Base-by-base conservation (phyloP, 306 rosid species). In the Vachellia pachyceras region DNA sequence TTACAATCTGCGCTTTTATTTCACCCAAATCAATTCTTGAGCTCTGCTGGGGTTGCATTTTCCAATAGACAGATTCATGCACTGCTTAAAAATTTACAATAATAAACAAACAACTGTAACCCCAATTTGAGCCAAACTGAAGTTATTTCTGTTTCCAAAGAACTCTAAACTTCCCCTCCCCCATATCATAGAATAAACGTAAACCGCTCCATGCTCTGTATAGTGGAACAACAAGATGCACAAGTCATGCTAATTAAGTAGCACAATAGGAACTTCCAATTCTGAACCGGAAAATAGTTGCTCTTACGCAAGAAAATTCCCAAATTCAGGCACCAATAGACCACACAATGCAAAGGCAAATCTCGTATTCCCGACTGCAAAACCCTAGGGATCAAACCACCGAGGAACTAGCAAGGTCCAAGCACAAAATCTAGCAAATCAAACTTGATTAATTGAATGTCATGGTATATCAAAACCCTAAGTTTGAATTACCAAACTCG, bases 21-120 rank as follows among this genome's bases (percentile, higher is more conserved):
- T 95, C 97, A 54, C 89, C 96, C 97, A 95, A 89, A 89, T 95
- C 94, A 64, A 93, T 83, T 88, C 99, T 93, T 46, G 94, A 89
- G 88, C 87, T 82, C 89, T 86, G 92, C 84, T 85, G 95, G 83
- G 96, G 89, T 90, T 90, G 96, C 99, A 95, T 95, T 87, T 90
- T 95, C 89, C 92, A 83, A 85, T 79, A 77, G 42, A 86, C 86
- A 84, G 89, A 86, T 82, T 91, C 94, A 86, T 86, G 88, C 90
- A 89, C 90, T 25, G 46, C 85, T 83, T 79, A 81, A 87, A 84
- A 81, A 79, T 81, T 80, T 81, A 85, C 74, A 77, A 22, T 82
- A 84, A 36, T 58, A 84, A 85, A 83, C 78, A 49, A 80, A 89
- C 88, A 82, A 84, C 72, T 54, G 68, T 52, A 79, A 83, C 86